These are phyloP conservation scores for Heritiera littoralis DNA, from an alignment of 345 rosid species.

Conservation along the genomic window DNA sequence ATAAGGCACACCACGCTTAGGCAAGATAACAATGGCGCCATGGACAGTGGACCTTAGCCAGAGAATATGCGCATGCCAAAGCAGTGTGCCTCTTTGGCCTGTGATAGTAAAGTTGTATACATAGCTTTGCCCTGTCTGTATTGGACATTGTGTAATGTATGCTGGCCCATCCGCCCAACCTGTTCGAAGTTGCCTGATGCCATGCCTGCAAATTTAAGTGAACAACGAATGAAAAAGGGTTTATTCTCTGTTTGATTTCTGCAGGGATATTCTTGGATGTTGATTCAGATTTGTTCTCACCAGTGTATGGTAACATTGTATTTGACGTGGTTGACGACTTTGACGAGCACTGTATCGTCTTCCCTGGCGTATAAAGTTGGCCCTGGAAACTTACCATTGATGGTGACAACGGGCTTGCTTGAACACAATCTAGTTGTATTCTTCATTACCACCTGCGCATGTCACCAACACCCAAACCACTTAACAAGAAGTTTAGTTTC, in stretches of 20 bases:
- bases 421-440: constrained; percentile 71
- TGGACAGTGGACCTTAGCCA: constrained; percentile 92
- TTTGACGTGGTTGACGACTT: constrained; percentile 76
- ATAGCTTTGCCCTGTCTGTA: constrained; percentile 71
- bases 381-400: constrained; percentile 82
- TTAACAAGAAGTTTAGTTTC: neutral
- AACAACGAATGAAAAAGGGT: neutral
- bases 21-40: constrained; percentile 79
- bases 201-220: constrained; percentile 60
- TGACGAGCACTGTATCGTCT: constrained; percentile 78
- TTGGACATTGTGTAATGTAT: constrained; percentile 88
- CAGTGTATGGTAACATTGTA: constrained; percentile 87
- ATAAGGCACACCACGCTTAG: constrained; percentile 81
- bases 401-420: constrained; percentile 76
- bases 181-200: constrained; percentile 70
- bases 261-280: neutral
- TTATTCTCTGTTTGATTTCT: neutral
- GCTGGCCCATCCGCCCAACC: constrained; percentile 99
- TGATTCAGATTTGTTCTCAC: constrained; percentile 35
- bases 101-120: constrained; percentile 80
- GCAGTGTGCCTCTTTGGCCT: constrained; percentile 86
- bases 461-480: neutral
- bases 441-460: constrained; percentile 64
- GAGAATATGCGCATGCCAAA: constrained; percentile 93
- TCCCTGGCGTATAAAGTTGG: constrained; percentile 88